Evolutionary conservation across 2,329 filamentous ascomycete species (phyloP).

Genomic region (Blastomyces percursus): DNA sequence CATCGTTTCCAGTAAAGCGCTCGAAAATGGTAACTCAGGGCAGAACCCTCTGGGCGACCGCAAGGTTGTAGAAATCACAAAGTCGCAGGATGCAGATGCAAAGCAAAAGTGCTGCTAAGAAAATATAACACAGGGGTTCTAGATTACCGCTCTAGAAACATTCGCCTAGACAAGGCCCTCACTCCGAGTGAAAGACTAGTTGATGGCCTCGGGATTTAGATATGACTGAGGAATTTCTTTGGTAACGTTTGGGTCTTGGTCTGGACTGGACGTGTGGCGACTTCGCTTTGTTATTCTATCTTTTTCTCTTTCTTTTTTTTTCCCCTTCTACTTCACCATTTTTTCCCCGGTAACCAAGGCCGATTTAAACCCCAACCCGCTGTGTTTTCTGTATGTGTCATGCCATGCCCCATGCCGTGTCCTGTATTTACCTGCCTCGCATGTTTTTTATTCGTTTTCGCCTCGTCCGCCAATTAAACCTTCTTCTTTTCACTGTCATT

Average conservation of each 20-base stretch:
- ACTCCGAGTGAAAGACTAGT: not conserved
- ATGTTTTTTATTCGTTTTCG: not conserved
- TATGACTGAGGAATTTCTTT: not conserved
- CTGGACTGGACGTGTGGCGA: not conserved
- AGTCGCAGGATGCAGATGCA: constrained; percentile 65
- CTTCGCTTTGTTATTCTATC: constrained; percentile 12
- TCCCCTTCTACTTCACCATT: constrained; percentile 4
- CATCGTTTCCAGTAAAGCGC: constrained; percentile 94
- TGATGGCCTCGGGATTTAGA: constrained; percentile 1
- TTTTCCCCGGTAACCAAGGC: not conserved
- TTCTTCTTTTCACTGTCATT: constrained; percentile 12
- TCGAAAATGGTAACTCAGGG: constrained; percentile 75
- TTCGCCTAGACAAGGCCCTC: not conserved
- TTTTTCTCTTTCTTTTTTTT: constrained; percentile 11
- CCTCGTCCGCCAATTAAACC: not conserved
- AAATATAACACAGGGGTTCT: constrained; percentile 6
- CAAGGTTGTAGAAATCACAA: constrained; percentile 73
- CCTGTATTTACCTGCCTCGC: constrained; percentile 9
- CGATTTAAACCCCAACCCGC: not conserved
- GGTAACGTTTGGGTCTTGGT: not conserved
- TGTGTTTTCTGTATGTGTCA: not conserved
- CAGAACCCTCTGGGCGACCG: constrained; percentile 69
- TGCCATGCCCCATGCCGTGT: constrained; percentile 3
- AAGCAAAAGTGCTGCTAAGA: constrained; percentile 46
- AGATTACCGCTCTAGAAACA: constrained; percentile 1